phyloP scores from a whole-genome alignment of 2,329 filamentous ascomycete genomes.

The Ophiostoma fasciatum region DNA sequence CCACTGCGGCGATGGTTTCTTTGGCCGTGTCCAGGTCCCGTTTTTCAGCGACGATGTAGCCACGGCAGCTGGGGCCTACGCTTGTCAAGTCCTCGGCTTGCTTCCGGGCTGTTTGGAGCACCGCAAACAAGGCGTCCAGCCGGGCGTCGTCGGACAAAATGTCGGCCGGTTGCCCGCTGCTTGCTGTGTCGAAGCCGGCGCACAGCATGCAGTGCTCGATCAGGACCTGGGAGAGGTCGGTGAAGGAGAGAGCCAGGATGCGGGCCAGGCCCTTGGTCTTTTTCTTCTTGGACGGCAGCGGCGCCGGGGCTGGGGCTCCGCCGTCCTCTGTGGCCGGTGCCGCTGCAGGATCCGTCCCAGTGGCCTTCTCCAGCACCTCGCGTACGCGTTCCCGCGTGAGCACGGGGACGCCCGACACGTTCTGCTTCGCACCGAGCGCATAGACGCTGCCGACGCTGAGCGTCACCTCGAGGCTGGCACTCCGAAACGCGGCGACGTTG shows the following conservation, averaged over 20 bases:
- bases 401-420: conserved; percentile 59
- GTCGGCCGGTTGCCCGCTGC: conserved; percentile 40
- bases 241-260: conserved; percentile 68
- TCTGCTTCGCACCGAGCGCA: conserved; percentile 64
- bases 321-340: conserved; percentile 11
- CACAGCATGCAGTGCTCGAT: conserved; percentile 68
- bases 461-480: conserved; percentile 11
- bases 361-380: conserved; percentile 49
- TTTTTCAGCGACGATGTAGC: conserved; percentile 76
- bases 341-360: conserved; percentile 27
- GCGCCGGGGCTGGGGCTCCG: background rate
- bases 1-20: too few species aligned
- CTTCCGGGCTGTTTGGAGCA: conserved; percentile 54
- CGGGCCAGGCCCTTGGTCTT: conserved; percentile 67
- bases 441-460: conserved; percentile 11
- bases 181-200: conserved; percentile 45
- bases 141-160: conserved; percentile 52
- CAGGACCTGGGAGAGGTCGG: conserved; percentile 75
- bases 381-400: conserved; percentile 61
- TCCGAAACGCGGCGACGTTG: conserved; percentile 12
- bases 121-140: conserved; percentile 50
- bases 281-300: conserved; percentile 37
- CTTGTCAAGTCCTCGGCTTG: conserved; percentile 56
- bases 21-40: conserved; percentile 19
- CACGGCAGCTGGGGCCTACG: conserved; percentile 45